Evolutionary conservation across 768 basidiomycete species (phyloP), one percentile per base, ranked within the genome.

Genomic region (Asterophora parasitica): DNA sequence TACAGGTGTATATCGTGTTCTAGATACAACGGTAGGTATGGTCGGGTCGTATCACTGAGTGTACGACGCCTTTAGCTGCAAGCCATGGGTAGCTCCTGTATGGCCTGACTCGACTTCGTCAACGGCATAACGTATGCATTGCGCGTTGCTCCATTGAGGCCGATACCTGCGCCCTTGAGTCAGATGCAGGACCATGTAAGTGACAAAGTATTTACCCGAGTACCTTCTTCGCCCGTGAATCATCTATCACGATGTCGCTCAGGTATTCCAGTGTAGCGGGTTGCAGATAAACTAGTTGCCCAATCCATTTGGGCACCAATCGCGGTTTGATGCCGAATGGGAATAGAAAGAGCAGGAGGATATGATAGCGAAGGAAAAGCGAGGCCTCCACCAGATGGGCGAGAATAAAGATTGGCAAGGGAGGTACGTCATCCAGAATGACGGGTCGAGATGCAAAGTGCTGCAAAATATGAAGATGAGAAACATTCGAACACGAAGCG

Each of bases 241-340:
- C 66, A 44, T 70, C 66, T 17, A 70, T 60, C 12, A 50, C 53
- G 10, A 61, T 51, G 33, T 66, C 58, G 12, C 53, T 52, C 46
- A 66, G 31, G 48, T 68, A 68, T 13, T 62, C 60, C 23, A 67
- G 50, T 0, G 62, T 65, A 4, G 63, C 48, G 4, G 67, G 67
- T 44, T 68, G 68, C 12, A 68, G 46, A 39, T 62, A 66, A 16
- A 65, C 51, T 1, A 57, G 35, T 27, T 63, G 41, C 0, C 67
- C 68, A 13, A 68, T 52, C 67, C 66, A 68, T 10, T 31, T 23
- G 2, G 67, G 68, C 8, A 55, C 44, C 7, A 66, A 46, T 20
- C 49, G 38, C 12, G 62, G 66, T 13, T 35, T 44, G 7, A 35
- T 7, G 13, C 61, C 57, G 35, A 62, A 55, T 1, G 59, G 62